Percentiles rank a stretch among this genome's conserved stretches.
phyloP scores from a whole-genome alignment of 139 green algal species.

The Closterium sp. region DNA sequence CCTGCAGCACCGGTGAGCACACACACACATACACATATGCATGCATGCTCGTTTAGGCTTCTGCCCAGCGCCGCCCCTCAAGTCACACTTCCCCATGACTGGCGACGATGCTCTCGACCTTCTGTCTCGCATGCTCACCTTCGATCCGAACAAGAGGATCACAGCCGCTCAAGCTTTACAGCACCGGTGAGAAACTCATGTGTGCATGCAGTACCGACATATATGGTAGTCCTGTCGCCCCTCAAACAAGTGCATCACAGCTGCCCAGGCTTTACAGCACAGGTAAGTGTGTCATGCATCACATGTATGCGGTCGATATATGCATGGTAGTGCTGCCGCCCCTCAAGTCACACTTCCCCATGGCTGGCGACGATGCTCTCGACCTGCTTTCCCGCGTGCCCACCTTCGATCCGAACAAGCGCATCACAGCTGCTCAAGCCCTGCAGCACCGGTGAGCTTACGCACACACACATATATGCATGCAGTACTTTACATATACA shows the following conservation, averaged over 20 bases:
- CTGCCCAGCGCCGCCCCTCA: no score
- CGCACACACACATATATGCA: no score
- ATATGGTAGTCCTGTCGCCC: no score
- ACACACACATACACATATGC: no score
- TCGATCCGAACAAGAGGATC: constrained; percentile 8
- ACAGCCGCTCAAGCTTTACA: neutral
- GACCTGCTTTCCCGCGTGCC: constrained; percentile 4
- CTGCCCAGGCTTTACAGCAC: neutral
- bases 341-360: constrained; percentile 14
- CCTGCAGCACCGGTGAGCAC: constrained; percentile 2
- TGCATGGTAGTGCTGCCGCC: neutral
- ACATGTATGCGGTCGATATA: no score
- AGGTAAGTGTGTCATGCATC: no score
- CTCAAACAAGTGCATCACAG: constrained; percentile 18
- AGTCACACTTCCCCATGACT: neutral
- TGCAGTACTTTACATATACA: no score
- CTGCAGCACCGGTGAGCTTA: neutral
- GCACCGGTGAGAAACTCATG: neutral
- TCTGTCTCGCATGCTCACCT: no score
- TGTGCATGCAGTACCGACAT: no score
- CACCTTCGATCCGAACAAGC: neutral
- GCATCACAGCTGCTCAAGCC: neutral
- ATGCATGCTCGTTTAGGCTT: no score
- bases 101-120: constrained; percentile 33
- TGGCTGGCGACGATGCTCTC: constrained; percentile 10